Evolutionary conservation across 108 stramenopile genomes (phyloP).

Genomic region (Poteriospumella lacustris): DNA sequence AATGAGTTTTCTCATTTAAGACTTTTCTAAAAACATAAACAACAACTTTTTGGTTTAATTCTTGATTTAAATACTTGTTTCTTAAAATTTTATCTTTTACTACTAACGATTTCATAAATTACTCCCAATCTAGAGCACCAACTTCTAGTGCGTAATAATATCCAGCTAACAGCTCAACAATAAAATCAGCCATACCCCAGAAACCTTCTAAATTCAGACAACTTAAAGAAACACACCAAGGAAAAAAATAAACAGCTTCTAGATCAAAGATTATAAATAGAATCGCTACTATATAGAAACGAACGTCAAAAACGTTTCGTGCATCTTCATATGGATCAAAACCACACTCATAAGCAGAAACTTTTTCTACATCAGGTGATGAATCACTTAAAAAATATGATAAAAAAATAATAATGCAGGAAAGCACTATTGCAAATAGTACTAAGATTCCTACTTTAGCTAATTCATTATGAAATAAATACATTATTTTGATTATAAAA

Average conservation of each 20-base stretch:
- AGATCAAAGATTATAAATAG: slow-evolving; percentile 49
- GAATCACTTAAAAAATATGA: slow-evolving; percentile 39
- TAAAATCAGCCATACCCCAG: slow-evolving; percentile 47
- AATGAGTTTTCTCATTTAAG: slow-evolving; percentile 11
- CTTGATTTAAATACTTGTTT: slow-evolving; percentile 21
- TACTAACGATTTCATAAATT: slow-evolving; percentile 16
- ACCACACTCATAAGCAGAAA: slow-evolving; percentile 48
- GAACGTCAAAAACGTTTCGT: slow-evolving; percentile 43
- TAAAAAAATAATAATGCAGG: slow-evolving; percentile 34
- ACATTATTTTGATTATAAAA: not conserved
- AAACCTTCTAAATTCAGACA: slow-evolving; percentile 40
- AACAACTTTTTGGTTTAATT: not conserved
- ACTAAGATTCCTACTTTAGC: slow-evolving; percentile 14
- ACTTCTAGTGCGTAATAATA: slow-evolving; percentile 41
- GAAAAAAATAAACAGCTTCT: slow-evolving; percentile 49
- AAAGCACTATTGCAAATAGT: slow-evolving; percentile 28
- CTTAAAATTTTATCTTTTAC: slow-evolving; percentile 12
- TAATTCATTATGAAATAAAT: slow-evolving; percentile 24
- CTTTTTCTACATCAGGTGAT: slow-evolving; percentile 44
- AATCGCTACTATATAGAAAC: slow-evolving; percentile 48
- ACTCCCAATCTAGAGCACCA: slow-evolving; percentile 48
- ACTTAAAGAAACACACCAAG: slow-evolving; percentile 38
- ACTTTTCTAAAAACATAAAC: slow-evolving; percentile 16
- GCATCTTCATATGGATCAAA: slow-evolving; percentile 52
- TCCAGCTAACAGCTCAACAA: slow-evolving; percentile 39